These are phyloP conservation scores for Stephanodiscus minutulus DNA, from an alignment of 108 stramenopile genomes.

Conservation along the genomic window DNA sequence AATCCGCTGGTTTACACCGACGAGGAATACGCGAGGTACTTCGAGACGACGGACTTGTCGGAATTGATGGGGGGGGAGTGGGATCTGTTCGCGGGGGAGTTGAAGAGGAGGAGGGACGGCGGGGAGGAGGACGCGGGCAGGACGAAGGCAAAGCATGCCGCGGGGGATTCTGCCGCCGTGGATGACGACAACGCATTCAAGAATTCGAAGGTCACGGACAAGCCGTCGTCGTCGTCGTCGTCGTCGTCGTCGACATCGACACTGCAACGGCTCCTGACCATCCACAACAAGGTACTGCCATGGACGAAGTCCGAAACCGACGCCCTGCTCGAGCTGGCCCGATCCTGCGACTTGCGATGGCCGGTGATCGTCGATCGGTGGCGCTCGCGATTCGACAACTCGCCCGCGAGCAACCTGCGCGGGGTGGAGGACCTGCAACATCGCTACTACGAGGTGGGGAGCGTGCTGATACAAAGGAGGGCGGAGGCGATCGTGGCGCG, in stretches of 20 bases:
- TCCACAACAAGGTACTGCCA: conserved; percentile 22
- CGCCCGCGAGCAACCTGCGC: conserved; percentile 33
- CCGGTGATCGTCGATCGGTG: conserved; percentile 89
- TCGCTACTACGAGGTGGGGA: conserved; percentile 89
- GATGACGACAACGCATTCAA: neutral
- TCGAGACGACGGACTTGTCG: conserved; percentile 35
- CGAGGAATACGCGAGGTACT: conserved; percentile 70
- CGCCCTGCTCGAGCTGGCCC: conserved; percentile 76
- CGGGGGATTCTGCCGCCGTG: neutral
- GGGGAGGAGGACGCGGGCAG: conserved; percentile 1
- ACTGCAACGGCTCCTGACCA: conserved; percentile 3
- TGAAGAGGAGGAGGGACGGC: neutral
- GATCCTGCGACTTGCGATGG: conserved; percentile 91
- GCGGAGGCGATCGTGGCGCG: conserved; percentile 38
- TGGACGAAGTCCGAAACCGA: conserved; percentile 95
- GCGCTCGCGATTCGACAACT: conserved; percentile 35
- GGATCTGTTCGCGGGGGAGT: conserved; percentile 2
- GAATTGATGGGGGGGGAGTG: conserved; percentile 3
- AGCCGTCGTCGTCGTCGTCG: neutral
- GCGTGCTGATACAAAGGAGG: conserved; percentile 53
- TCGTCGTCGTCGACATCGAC: too few species aligned
- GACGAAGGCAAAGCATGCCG: neutral
- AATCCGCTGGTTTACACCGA: conserved; percentile 78
- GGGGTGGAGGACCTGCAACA: conserved; percentile 89
- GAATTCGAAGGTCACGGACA: neutral